Base-by-base conservation (phyloP, 441 rosid genomes). In the Gossypium gossypioides region DNA sequence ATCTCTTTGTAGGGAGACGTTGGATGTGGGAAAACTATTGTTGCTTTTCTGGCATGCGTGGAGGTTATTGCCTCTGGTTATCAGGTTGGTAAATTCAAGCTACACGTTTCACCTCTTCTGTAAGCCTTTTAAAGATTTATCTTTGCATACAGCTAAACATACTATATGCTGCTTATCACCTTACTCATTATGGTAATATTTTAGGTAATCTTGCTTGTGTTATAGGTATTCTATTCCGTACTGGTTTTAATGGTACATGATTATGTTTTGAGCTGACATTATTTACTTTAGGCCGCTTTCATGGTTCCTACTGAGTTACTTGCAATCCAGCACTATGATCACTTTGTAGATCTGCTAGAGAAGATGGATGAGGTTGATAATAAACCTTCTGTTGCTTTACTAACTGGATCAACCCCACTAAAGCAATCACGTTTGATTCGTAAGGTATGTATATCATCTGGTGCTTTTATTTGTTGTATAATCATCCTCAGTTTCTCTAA, bases 221-320 rank as follows among this genome's bases (percentile, higher is more conserved):
- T 50, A 27, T 40, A n/a, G 32, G 22, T 73, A 34, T 68, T 6
- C 66, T 61, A 25, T 50, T 69, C 42, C 48, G 70, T 50, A 2
- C 27, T 24, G 18, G 24, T 68, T 76, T 79, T 69, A 72, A 63
- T 22, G 15, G 37, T 15, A 42, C 3, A 15, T 70, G 22, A 24
- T 19, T 57, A 21, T 44, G 40, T 19, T 56, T 57, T 70, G 55
- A 70, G 50, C 42, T 24, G 37, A 46, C 55, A 57, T 24, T 70
- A 54, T 64, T 60, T 21, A 55, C 52, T 80, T 69, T 84, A 92
- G 99, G 98, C 97, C 75, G 98, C 99, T 80, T 87, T 92, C 86
- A 95, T 95, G 99, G 98, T 88, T 79, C 98, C 99, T 58, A 91
- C 98, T 18, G 97, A 95, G 84, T 85, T 95, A 86, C 96, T 95